Conservation (phyloP, 1,139 yeast genomes). For the Debaryomycetaceae sp. region DNA sequence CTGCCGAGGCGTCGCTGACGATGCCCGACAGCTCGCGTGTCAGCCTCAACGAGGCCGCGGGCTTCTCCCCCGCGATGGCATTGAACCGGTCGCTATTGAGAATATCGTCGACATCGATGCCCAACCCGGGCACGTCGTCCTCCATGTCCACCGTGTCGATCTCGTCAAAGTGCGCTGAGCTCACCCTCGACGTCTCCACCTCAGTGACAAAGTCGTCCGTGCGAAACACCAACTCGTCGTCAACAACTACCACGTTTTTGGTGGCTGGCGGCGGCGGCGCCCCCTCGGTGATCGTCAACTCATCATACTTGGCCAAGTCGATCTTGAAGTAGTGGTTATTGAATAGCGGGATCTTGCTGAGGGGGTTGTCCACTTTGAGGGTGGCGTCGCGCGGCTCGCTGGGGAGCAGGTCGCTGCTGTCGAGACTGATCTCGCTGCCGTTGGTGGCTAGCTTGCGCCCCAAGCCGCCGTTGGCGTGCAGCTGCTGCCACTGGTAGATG, state of each 20-base stretch:
- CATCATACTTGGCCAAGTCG: conserved; percentile 35
- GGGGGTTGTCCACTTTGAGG: conserved; percentile 12
- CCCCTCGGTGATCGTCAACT: conserved; percentile 15
- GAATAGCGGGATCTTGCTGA: conserved; percentile 30
- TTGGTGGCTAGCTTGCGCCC: conserved; percentile 5
- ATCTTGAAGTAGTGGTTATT: conserved; percentile 37
- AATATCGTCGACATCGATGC: conserved; percentile 45
- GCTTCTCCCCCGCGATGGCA: too few relatives aligned
- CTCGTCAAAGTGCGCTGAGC: conserved; percentile 20
- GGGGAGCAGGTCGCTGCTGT: conserved; percentile 3
- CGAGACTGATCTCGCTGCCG: conserved; percentile 3
- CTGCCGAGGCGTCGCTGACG: neutral
- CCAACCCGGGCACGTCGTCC: conserved; percentile 38
- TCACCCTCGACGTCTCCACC: conserved; percentile 22
- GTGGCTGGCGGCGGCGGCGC: conserved; percentile 6
- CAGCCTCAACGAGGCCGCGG: too few relatives aligned
- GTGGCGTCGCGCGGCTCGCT: neutral
- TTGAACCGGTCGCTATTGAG: conserved; percentile 40
- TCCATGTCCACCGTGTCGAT: conserved; percentile 30
- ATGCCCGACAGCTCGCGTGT: too few relatives aligned
- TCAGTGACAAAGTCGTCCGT: conserved; percentile 37
- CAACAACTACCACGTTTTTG: conserved; percentile 28
- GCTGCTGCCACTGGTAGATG: conserved; percentile 13
- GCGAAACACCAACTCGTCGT: conserved; percentile 32
- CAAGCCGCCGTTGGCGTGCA: neutral